Conservation (phyloP, 2,329 filamentous ascomycete genomes). For the Diaporthe sp. region DNA sequence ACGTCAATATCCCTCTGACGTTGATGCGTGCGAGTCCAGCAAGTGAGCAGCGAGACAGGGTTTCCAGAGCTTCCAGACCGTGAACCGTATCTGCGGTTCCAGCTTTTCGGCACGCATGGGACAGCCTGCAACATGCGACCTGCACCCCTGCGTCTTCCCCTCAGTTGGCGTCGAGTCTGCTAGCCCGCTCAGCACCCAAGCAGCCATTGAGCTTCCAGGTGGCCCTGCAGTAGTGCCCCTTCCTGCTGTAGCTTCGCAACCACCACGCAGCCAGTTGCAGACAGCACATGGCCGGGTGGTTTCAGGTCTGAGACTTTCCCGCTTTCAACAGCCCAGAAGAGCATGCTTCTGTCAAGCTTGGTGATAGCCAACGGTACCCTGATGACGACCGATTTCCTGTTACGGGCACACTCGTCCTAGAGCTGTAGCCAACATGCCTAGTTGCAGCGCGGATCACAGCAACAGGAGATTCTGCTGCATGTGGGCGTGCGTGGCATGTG, state of each 20-base stretch:
- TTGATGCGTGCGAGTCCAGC: slow-evolving; percentile 21
- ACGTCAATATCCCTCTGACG: slow-evolving; percentile 10
- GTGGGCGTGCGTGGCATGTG: background rate
- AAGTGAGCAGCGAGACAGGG: slow-evolving; percentile 19
- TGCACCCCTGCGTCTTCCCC: slow-evolving; percentile 35
- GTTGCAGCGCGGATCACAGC: slow-evolving; percentile 16
- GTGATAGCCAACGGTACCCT: slow-evolving; percentile 2
- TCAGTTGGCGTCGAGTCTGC: slow-evolving; percentile 27
- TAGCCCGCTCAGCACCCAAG: slow-evolving; percentile 13
- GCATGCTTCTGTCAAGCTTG: slow-evolving; percentile 17
- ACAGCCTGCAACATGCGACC: slow-evolving; percentile 28
- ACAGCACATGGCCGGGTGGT: slow-evolving; percentile 34
- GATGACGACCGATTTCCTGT: background rate
- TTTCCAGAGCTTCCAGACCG: slow-evolving; percentile 14
- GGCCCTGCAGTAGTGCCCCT: slow-evolving; percentile 40
- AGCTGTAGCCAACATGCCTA: background rate
- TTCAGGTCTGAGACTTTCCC: slow-evolving; percentile 33
- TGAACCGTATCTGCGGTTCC: slow-evolving; percentile 36
- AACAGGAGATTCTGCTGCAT: slow-evolving; percentile 9
- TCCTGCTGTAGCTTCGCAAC: slow-evolving; percentile 30
- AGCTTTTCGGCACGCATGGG: slow-evolving; percentile 37
- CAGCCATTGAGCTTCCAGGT: slow-evolving; percentile 29
- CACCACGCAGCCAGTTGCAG: slow-evolving; percentile 31
- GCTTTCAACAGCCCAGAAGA: slow-evolving; percentile 17
- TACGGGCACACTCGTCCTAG: background rate